Conservation (phyloP, 495 filamentous ascomycete genomes). For the Neurospora sp. region DNA sequence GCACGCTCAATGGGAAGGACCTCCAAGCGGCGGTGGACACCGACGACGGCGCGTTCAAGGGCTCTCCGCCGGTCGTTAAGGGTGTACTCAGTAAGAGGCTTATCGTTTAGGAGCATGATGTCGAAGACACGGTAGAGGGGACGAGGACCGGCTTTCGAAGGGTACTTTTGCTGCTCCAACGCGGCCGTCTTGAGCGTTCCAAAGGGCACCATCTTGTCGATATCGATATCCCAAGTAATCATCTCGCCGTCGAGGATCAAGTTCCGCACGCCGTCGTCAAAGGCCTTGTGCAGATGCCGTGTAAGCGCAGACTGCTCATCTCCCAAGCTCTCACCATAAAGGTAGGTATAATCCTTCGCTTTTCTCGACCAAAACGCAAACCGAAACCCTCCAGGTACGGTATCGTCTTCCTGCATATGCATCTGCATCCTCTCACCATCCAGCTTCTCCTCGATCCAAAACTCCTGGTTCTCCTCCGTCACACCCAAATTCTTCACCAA, state of each 20-base stretch:
- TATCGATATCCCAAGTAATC: constrained; percentile 94
- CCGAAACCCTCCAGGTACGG: constrained; percentile 53
- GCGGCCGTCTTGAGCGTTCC: constrained; percentile 92
- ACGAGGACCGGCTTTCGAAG: constrained; percentile 56
- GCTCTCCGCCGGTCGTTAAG: constrained; percentile 73
- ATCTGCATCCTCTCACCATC: constrained; percentile 97
- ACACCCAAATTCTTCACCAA: constrained; percentile 64
- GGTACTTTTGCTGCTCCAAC: constrained; percentile 69
- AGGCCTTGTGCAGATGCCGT: constrained; percentile 67
- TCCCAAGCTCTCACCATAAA: constrained; percentile 71
- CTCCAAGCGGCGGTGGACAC: constrained; percentile 67
- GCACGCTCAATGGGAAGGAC: constrained; percentile 67
- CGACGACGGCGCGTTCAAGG: constrained; percentile 52
- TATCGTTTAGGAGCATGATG: constrained; percentile 78
- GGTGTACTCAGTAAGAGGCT: constrained; percentile 68
- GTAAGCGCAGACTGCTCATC: constrained; percentile 74
- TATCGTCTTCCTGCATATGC: constrained; percentile 72
- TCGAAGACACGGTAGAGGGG: constrained; percentile 83
- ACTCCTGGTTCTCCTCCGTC: constrained; percentile 60
- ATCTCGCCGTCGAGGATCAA: constrained; percentile 96
- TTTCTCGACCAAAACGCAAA: constrained; percentile 94
- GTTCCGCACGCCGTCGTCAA: constrained; percentile 63
- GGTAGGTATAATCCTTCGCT: constrained; percentile 92
- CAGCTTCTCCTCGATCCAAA: constrained; percentile 98
- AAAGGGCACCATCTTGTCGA: constrained; percentile 77